phyloP scores from a whole-genome alignment of 352 stramenopile species.

The Pythium guiyangense region DNA sequence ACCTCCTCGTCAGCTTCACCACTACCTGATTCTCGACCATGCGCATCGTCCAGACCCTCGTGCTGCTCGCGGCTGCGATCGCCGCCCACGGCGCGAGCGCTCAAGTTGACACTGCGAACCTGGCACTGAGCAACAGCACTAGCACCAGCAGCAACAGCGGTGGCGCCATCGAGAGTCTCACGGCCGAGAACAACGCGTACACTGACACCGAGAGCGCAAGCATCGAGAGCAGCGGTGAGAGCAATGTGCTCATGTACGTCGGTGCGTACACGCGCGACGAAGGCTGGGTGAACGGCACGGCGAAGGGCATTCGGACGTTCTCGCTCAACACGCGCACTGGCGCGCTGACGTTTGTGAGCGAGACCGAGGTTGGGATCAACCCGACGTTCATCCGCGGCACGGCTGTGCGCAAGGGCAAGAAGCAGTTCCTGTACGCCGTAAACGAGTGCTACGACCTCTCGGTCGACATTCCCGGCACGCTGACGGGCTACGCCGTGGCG shows the following conservation, averaged over 20 bases:
- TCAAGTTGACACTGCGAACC: neutral
- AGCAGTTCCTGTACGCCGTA: conserved; percentile 42
- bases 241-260: conserved; percentile 37
- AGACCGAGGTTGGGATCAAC: conserved; percentile 34
- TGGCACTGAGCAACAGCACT: too few species aligned
- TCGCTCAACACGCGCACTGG: conserved; percentile 38
- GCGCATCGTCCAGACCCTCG: neutral
- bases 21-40: neutral
- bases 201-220: too few species aligned
- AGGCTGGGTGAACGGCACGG: conserved; percentile 60
- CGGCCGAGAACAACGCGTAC: too few species aligned
- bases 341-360: conserved; percentile 27
- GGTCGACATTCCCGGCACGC: conserved; percentile 15
- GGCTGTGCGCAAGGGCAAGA: neutral
- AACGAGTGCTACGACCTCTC: conserved; percentile 46
- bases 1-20: neutral
- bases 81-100: neutral
- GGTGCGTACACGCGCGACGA: conserved; percentile 64
- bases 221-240: neutral
- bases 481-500: conserved; percentile 49
- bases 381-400: conserved; percentile 29
- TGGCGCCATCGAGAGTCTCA: too few species aligned
- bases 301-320: conserved; percentile 61
- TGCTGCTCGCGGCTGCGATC: neutral
- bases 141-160: too few species aligned